Conservation (phyloP, 805 yeast species). For the Naumovozyma dairenensis region DNA sequence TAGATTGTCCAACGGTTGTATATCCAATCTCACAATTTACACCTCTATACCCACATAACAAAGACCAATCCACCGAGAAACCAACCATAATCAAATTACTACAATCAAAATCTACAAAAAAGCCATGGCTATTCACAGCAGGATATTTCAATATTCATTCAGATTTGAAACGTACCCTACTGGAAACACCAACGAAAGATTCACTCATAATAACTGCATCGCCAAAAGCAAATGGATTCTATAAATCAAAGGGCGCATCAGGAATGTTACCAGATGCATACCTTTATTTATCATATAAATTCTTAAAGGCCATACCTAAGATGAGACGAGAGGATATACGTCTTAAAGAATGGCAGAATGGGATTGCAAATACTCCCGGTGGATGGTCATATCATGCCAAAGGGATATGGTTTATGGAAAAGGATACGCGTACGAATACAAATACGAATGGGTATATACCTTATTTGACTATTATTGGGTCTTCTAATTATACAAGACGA, state of each 20-base stretch:
- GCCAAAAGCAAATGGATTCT: slow-evolving; percentile 90
- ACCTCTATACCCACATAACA: slow-evolving; percentile 49
- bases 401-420: slow-evolving; percentile 77
- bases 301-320: slow-evolving; percentile 43
- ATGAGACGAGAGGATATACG: slow-evolving; percentile 39
- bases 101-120: slow-evolving; percentile 42
- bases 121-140: slow-evolving; percentile 84
- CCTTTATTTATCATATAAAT: slow-evolving; percentile 59
- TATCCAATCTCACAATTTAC: slow-evolving; percentile 90
- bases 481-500: slow-evolving; percentile 86
- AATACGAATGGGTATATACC: slow-evolving; percentile 37
- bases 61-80: slow-evolving; percentile 71
- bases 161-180: slow-evolving; percentile 48
- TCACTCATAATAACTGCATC: slow-evolving; percentile 75
- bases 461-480: slow-evolving; percentile 73
- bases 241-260: slow-evolving; percentile 72
- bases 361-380: slow-evolving; percentile 63
- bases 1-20: slow-evolving; percentile 48
- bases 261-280: slow-evolving; percentile 81
- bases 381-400: slow-evolving; percentile 99
- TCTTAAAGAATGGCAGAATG: slow-evolving; percentile 79
- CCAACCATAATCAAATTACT: slow-evolving; percentile 55
- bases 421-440: slow-evolving; percentile 26
- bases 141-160: slow-evolving; percentile 93
- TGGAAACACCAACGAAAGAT: slow-evolving; percentile 41